These are phyloP conservation scores for Lunularia cruciata DNA, from an alignment of 225 moss, liverwort and hornwort species.

Conservation along the genomic window DNA sequence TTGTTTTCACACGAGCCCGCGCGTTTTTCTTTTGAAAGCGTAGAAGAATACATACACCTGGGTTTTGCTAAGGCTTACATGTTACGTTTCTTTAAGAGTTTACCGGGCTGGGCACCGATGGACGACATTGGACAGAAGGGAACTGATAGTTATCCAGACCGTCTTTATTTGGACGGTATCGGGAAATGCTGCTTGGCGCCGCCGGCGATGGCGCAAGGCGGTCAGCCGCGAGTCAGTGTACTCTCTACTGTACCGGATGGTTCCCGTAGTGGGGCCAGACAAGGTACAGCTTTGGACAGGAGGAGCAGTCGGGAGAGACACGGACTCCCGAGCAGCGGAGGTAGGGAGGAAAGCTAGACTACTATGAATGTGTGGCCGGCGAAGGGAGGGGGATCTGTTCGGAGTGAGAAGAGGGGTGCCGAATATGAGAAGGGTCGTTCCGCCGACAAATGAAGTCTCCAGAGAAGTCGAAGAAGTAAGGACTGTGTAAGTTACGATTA, in stretches of 20 bases:
- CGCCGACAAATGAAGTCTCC: constrained; percentile 8
- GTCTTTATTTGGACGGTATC: constrained; percentile 5
- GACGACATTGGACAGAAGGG: neutral
- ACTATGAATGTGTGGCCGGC: neutral
- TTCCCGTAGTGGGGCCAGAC: neutral
- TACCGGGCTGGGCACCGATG: neutral
- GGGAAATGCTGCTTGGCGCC: neutral
- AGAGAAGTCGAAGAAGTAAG: neutral
- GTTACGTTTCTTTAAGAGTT: neutral
- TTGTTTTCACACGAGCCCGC: no score
- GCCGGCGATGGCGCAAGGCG: neutral
- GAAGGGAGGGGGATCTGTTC: neutral
- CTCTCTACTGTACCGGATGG: neutral
- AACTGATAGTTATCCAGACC: constrained; percentile 4
- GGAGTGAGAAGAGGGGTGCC: neutral
- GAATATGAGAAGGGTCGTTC: neutral
- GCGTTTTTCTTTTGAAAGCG: no score
- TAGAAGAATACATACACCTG: no score
- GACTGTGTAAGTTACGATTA: neutral
- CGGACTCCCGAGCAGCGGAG: neutral
- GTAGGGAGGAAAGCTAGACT: neutral
- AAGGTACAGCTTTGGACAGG: neutral
- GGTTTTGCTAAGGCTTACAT: neutral
- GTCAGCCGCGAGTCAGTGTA: constrained; percentile 1
- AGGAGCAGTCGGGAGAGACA: neutral